A percentile compares a stretch with the other conserved stretches of the same genome.
phyloP scores from a whole-genome alignment of 345 rosid species.

The Ricinus communis region DNA sequence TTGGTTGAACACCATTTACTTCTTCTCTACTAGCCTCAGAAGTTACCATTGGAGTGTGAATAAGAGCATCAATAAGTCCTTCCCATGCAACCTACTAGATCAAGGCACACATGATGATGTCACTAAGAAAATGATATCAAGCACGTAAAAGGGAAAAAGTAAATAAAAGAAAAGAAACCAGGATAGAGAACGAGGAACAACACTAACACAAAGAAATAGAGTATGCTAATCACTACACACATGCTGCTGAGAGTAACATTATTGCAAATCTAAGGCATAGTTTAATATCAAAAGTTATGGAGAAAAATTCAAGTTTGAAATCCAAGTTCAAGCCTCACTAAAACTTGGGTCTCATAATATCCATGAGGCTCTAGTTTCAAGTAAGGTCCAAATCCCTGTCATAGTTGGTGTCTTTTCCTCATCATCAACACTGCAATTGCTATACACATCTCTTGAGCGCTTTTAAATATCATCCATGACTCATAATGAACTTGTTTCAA shows the following conservation, averaged over 20 bases:
- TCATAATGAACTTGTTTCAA: background rate
- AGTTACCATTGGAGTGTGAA: slow-evolving; percentile 29
- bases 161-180: background rate
- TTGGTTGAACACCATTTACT: slow-evolving; percentile 21
- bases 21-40: slow-evolving; percentile 13
- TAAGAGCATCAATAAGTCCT: slow-evolving; percentile 54
- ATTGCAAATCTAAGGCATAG: background rate
- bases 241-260: background rate
- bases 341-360: slow-evolving; percentile 1
- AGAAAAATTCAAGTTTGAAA: background rate
- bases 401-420: background rate
- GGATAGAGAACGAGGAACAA: background rate
- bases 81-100: slow-evolving; percentile 58
- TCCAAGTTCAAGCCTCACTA: background rate
- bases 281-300: background rate
- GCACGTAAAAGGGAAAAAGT: background rate
- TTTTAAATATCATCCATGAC: background rate
- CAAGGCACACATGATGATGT: slow-evolving; percentile 10
- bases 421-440: slow-evolving; percentile 4
- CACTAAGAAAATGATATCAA: background rate
- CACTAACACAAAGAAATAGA: background rate
- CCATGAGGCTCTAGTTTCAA: background rate
- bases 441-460: background rate
- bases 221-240: background rate
- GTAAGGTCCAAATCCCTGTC: slow-evolving; percentile 1